phyloP scores from a whole-genome alignment of 2,329 filamentous ascomycete genomes.

The Alternaria metachromatica region DNA sequence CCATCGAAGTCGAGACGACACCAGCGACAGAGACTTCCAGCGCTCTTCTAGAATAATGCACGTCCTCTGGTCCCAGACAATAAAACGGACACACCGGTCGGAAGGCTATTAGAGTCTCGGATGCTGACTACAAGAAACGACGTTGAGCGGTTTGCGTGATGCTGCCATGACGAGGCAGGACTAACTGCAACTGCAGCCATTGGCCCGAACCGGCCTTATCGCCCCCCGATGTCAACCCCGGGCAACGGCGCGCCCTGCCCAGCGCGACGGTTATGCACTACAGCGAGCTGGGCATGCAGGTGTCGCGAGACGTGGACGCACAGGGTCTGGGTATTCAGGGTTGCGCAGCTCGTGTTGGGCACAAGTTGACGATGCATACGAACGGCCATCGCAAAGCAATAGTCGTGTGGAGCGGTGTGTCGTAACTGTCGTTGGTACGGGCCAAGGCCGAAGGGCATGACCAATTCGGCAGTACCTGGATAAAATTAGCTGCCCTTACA shows the following conservation, averaged over 20 bases:
- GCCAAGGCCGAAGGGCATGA: constrained; percentile 16
- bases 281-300: constrained; percentile 19
- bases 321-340: constrained; percentile 14
- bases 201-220: constrained; percentile 35
- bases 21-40: neutral
- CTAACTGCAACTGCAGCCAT: constrained; percentile 23
- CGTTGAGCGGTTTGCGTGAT: constrained; percentile 23
- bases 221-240: constrained; percentile 27
- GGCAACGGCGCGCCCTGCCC: constrained; percentile 12
- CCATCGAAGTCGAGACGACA: constrained; percentile 1
- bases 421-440: neutral
- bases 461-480: constrained; percentile 24
- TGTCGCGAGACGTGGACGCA: constrained; percentile 17
- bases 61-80: constrained; percentile 5
- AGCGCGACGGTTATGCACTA: constrained; percentile 2
- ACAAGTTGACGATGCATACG: constrained; percentile 6
- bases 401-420: constrained; percentile 17
- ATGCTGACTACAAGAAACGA: constrained; percentile 39
- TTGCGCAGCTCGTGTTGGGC: constrained; percentile 2
- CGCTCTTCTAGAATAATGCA: constrained; percentile 13
- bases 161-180: constrained; percentile 33
- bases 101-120: constrained; percentile 11
- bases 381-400: constrained; percentile 11
- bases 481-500: constrained; percentile 38
- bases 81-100: constrained; percentile 14